Evolutionary conservation across 2,329 filamentous ascomycete genomes (phyloP), one percentile per base, ranked within the genome.

Genomic region (Pseudophaeomoniella oleicola): DNA sequence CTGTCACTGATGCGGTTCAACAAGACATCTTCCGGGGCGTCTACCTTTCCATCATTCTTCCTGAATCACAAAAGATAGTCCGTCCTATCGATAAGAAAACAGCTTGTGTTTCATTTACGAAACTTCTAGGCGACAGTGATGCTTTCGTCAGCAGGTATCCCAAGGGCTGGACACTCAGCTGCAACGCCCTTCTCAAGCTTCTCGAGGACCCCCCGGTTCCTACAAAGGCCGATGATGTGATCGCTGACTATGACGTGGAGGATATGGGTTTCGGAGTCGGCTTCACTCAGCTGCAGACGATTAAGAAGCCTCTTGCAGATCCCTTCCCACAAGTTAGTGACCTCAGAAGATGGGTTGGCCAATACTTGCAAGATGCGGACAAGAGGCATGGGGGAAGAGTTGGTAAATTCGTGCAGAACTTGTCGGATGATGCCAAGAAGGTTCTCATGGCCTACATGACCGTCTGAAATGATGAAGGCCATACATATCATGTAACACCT

Each of bases 241-340:
- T 93, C 44, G 73, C 76, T 9, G 90, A 96, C 54, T 78, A 85
- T 3, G 88, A 96, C 50, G 82, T 94, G 16, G 90, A 98, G 50
- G 90, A 98, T 55, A 77, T 94, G 46, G 80, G 84, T 17, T 98
- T 98, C 52, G 90, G 90, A 16, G 78, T 94, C 45, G 88, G 86
- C 5, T 98, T 93, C 60, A 96, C 90, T 1, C 79, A 83, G 19
- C 71, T 98, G 43, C 93, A 88, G 62, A 94, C 88, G 0, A 90
- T 88, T 63, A 84, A 80, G 55, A 77, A 77, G 40, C 65, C 74
- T 3, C 62, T 72, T 1, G 70, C 69, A 36, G 90, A 96, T 54
- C 81, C 87, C 14, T 96, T 86, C 66, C 81, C 87, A 1, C 81
- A 94, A 42, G 76, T 94, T 11, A 78, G 86, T 37, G 81, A 86